Base-by-base conservation (phyloP, 2,329 filamentous ascomycete species). In the Aplosporella prunicola region DNA sequence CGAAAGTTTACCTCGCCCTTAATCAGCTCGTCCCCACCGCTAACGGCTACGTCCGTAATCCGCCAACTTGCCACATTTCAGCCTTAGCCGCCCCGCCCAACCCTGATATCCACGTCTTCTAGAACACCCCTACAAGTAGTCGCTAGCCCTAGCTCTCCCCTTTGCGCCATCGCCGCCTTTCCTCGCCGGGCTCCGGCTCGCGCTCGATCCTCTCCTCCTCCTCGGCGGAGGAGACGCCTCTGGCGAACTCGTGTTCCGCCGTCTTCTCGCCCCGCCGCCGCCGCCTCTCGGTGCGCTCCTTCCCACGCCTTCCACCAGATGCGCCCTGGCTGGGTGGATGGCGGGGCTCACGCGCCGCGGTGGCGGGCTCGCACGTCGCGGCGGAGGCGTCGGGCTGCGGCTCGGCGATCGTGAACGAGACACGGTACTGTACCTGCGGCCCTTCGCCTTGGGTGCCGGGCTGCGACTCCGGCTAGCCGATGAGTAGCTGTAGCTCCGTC, bases 111-210 rank as follows among this genome's bases (percentile, higher is more conserved):
- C n/a, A n/a, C n/a, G n/a, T n/a, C n/a, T n/a, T n/a, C n/a, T n/a
- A n/a, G n/a, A n/a, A n/a, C n/a, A n/a, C 22, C n/a, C 20, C 32
- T 35, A 52, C 41, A 51, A 43, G 37, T 51, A 52, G 43, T 52
- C 50, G 17, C 49, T 49, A 20, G 50, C 50, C 34, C 42, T 44
- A 10, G 49, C 50, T 29, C 50, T 48, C 15, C 45, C 47, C 11
- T 43, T 45, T n/a, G 26, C 38, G 9, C 20, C 32, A 17, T 40
- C 44, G 43, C 20, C 41, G 42, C 40, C 45, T 13, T 42, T 42
- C 15, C 47, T 45, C n/a, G 32, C 44, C 9, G 43, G 27, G 10
- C 35, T 39, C 4, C 17, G 35, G 25, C 37, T 34, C 20, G n/a
- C n/a, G n/a, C 35, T 16, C 16, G 29, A 29, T 16, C 8, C 16